Conservation (phyloP, 768 basidiomycete genomes). For the Auricularia sp. region DNA sequence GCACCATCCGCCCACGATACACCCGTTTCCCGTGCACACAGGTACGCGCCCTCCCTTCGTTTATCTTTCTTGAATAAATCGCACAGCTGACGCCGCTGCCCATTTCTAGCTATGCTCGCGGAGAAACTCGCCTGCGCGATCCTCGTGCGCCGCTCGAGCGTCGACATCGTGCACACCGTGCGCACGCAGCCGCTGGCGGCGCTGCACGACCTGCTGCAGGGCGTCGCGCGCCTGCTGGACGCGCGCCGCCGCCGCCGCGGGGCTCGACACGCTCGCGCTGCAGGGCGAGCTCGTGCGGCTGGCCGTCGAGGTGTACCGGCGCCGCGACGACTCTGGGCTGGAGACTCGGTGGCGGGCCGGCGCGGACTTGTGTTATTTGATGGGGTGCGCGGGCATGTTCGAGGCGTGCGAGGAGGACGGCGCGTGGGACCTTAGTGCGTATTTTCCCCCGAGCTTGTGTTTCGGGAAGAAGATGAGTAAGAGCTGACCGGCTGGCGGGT, state of each 20-base stretch:
- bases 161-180: neutral
- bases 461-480: no score
- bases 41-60: neutral
- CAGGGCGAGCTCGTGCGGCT: neutral
- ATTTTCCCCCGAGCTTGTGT: neutral
- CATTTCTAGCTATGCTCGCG: neutral
- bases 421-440: neutral
- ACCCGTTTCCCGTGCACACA: neutral
- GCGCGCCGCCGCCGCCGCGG: no score
- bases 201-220: neutral
- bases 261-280: neutral
- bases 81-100: no score
- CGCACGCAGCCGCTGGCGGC: neutral
- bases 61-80: neutral
- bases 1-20: neutral
- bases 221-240: slow-evolving; percentile 6
- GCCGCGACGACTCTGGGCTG: neutral
- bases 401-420: neutral
- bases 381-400: neutral
- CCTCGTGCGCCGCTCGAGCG: neutral
- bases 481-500: no score
- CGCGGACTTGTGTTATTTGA: neutral
- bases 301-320: neutral
- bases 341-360: neutral
- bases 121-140: neutral